Conservation (phyloP, 192 early-diverging fungal genomes). For the Lobulomyces angularis region DNA sequence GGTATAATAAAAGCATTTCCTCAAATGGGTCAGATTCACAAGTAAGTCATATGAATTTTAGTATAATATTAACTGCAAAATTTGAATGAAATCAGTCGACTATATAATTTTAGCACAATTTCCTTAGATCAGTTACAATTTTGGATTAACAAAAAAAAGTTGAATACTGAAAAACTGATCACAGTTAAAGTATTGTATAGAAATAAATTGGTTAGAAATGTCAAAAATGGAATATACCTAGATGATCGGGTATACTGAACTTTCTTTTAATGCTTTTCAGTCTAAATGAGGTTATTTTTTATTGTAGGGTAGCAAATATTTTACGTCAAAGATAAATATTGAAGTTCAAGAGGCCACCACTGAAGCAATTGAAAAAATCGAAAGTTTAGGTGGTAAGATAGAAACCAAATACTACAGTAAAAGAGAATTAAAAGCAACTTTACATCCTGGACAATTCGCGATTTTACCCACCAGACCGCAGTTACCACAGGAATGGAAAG, state of each 20-base stretch:
- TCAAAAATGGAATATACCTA: slow-evolving; percentile 79
- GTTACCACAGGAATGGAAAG: slow-evolving; percentile 54
- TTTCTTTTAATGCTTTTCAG: neutral
- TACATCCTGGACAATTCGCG: slow-evolving; percentile 71
- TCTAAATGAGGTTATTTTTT: neutral
- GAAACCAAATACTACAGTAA: slow-evolving; percentile 70
- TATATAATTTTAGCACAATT: slow-evolving; percentile 54
- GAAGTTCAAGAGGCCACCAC: slow-evolving; percentile 73
- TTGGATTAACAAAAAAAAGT: slow-evolving; percentile 73
- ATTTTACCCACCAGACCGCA: no score
- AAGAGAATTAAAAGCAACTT: slow-evolving; percentile 56
- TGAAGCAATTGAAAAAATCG: slow-evolving; percentile 67
- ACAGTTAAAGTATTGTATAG: slow-evolving; percentile 62
- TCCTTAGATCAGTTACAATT: slow-evolving; percentile 84
- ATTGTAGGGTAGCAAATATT: slow-evolving; percentile 58
- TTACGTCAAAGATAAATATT: slow-evolving; percentile 65
- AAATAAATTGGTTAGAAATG: slow-evolving; percentile 51
- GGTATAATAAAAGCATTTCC: slow-evolving; percentile 70
- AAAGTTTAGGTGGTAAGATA: slow-evolving; percentile 67
- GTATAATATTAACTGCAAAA: slow-evolving; percentile 4
- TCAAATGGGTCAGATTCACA: slow-evolving; percentile 52
- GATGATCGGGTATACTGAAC: slow-evolving; percentile 28
- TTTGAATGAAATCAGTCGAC: slow-evolving; percentile 11
- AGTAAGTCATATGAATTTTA: neutral
- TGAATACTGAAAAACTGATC: slow-evolving; percentile 69